A percentile compares a stretch with the other conserved stretches of the same genome.
These are phyloP conservation scores for Fusarium chlamydosporum DNA, from an alignment of 2,329 filamentous ascomycete species.

Conservation along the genomic window DNA sequence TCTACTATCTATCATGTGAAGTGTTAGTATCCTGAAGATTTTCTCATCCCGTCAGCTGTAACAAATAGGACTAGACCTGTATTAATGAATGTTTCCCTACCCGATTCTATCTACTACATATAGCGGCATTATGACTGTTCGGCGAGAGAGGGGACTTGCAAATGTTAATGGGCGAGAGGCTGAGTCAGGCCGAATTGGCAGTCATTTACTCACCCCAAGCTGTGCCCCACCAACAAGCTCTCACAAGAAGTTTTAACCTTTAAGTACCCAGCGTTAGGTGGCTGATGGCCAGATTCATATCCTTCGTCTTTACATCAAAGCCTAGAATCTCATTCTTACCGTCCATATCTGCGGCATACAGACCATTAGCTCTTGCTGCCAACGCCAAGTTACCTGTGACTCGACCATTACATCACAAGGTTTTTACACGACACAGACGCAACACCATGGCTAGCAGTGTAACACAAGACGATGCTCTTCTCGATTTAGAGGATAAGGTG, in stretches of 20 bases:
- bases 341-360: background rate
- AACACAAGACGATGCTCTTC: conserved; percentile 28
- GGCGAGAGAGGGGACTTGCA: background rate
- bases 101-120: background rate
- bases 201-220: background rate
- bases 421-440: conserved; percentile 5
- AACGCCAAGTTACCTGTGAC: background rate
- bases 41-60: background rate
- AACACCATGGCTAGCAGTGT: conserved; percentile 40
- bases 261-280: background rate
- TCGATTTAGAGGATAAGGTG: conserved; percentile 47
- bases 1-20: background rate
- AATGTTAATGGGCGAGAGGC: conserved; percentile 16
- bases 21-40: background rate
- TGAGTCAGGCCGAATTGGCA: conserved; percentile 47
- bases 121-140: background rate
- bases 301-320: conserved; percentile 7
- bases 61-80: background rate
- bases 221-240: conserved; percentile 9
- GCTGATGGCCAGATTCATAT: conserved; percentile 15
- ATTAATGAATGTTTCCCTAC: background rate
- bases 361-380: background rate
- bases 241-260: conserved; percentile 15
- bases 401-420: conserved; percentile 1
- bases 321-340: background rate